These are phyloP conservation scores for Ogataea pignaliae DNA, from an alignment of 805 yeast species.

Conservation along the genomic window DNA sequence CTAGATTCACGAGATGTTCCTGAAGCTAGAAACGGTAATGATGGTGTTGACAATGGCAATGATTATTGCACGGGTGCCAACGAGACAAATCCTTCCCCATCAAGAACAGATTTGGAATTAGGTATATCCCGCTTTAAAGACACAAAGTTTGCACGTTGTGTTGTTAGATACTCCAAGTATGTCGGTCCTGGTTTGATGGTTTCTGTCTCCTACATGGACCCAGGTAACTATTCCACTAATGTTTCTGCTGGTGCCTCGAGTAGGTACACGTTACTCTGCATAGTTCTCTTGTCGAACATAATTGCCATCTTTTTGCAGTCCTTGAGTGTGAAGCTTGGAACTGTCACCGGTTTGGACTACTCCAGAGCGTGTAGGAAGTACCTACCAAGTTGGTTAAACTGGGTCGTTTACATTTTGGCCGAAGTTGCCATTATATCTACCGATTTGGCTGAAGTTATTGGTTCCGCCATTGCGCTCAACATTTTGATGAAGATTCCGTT, in stretches of 20 bases:
- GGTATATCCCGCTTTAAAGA: background rate
- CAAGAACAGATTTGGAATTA: background rate
- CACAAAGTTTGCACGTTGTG: too few species aligned
- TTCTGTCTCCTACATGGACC: slow-evolving; percentile 49
- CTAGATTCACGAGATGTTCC: too few species aligned
- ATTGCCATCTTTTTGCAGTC: slow-evolving; percentile 44
- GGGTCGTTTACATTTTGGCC: slow-evolving; percentile 37
- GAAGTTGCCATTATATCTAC: slow-evolving; percentile 48
- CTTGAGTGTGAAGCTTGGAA: slow-evolving; percentile 42
- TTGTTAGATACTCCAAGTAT: slow-evolving; percentile 31
- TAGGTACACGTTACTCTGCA: slow-evolving; percentile 37
- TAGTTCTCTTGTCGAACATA: slow-evolving; percentile 38
- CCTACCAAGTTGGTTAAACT: slow-evolving; percentile 38
- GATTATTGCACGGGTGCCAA: too few species aligned
- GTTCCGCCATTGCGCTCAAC: slow-evolving; percentile 47
- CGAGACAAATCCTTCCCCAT: background rate
- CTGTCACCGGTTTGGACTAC: slow-evolving; percentile 46
- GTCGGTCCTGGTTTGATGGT: slow-evolving; percentile 47
- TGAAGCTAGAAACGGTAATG: too few species aligned
- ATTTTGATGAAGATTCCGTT: slow-evolving; percentile 40
- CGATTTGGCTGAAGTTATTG: slow-evolving; percentile 51
- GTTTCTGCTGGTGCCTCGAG: slow-evolving; percentile 44
- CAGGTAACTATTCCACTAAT: slow-evolving; percentile 49
- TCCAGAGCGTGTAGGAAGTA: slow-evolving; percentile 39
- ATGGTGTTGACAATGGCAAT: too few species aligned